Conservation (phyloP, 495 filamentous ascomycete genomes). For the Pyronema domesticum region DNA sequence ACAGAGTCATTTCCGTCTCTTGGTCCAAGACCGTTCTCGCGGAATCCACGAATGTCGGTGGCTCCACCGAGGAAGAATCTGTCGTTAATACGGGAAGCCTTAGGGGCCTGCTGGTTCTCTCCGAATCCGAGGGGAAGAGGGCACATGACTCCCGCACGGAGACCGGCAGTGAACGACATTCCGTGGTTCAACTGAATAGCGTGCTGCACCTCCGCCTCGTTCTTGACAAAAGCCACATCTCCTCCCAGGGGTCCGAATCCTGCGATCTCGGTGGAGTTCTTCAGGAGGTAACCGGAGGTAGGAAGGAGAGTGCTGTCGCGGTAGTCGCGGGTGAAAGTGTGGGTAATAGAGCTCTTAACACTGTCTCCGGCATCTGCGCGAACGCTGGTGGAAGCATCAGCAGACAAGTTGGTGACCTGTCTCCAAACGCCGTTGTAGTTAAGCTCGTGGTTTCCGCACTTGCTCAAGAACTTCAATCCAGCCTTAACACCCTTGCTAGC, state of each 20-base stretch:
- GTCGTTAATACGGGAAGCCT: constrained; percentile 70
- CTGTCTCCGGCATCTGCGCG: constrained; percentile 76
- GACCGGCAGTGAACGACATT: constrained; percentile 47
- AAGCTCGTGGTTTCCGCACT: constrained; percentile 44
- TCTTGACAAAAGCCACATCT: constrained; percentile 80
- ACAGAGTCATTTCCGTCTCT: constrained; percentile 69
- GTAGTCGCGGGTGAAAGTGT: constrained; percentile 61
- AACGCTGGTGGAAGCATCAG: constrained; percentile 59
- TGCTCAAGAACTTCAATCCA: constrained; percentile 53
- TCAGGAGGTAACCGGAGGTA: constrained; percentile 57
- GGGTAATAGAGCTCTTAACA: constrained; percentile 67
- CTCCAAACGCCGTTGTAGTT: constrained; percentile 70
- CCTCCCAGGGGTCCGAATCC: constrained; percentile 70
- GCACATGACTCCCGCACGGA: constrained; percentile 43
- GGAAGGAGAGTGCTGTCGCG: constrained; percentile 73
- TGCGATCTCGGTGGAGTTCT: constrained; percentile 61
- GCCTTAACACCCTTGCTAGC: constrained; percentile 60
- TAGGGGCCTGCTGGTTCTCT: constrained; percentile 30
- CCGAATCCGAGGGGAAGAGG: constrained; percentile 38
- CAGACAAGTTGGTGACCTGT: constrained; percentile 60
- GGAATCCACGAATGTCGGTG: constrained; percentile 86
- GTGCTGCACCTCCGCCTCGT: constrained; percentile 61
- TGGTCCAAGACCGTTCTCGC: constrained; percentile 70
- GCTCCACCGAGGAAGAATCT: constrained; percentile 89
- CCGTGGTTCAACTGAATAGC: constrained; percentile 55